Percentiles rank a stretch among this genome's conserved stretches.
phyloP scores from a whole-genome alignment of 345 rosid species.

The Stellera chamaejasme region DNA sequence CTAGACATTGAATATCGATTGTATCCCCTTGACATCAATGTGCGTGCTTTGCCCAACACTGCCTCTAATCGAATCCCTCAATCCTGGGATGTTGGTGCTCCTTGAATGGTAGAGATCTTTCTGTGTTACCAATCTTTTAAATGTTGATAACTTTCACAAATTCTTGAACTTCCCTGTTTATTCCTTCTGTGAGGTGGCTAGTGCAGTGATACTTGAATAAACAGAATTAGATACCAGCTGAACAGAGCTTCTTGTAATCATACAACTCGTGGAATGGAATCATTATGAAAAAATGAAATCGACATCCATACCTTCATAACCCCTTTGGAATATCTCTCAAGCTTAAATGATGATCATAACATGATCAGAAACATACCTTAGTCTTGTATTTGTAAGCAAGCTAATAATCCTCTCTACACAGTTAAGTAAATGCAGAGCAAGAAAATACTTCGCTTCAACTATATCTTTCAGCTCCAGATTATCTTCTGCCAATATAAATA shows the following conservation, averaged over 20 bases:
- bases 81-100: conserved; percentile 18
- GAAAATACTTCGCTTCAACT: neutral
- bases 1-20: conserved; percentile 65
- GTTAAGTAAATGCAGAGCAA: neutral
- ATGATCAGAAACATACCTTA: neutral
- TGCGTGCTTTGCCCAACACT: conserved; percentile 33
- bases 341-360: neutral
- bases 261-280: too few species aligned
- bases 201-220: too few species aligned
- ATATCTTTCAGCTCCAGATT: neutral
- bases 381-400: neutral
- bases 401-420: neutral
- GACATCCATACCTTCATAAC: neutral
- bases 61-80: conserved; percentile 37
- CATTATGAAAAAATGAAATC: too few species aligned
- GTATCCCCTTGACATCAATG: conserved; percentile 59
- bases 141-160: neutral
- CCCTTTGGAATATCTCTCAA: neutral
- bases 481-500: neutral
- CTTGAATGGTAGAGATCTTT: neutral
- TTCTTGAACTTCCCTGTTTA: neutral
- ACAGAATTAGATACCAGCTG: too few species aligned
- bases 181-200: too few species aligned
- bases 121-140: neutral
- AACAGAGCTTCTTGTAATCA: too few species aligned